Evolutionary conservation across 2,329 filamentous ascomycete species (phyloP).

Genomic region (Penicillium sp.): DNA sequence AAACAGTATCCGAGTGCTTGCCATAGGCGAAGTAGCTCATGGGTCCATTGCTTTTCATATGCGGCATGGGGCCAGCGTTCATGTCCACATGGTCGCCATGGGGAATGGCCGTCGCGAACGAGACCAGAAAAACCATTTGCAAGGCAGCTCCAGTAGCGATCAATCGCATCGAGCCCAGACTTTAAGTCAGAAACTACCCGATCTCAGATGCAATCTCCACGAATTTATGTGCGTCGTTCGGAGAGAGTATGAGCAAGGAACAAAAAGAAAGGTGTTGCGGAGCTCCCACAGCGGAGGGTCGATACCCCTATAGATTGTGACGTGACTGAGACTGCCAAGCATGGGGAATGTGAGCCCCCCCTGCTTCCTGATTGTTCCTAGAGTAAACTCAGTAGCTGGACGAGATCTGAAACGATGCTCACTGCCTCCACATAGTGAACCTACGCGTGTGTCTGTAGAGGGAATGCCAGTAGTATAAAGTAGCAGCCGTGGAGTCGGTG

Average conservation of each 20-base stretch:
- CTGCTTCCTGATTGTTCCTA: too few species aligned
- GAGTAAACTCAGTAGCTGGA: too few species aligned
- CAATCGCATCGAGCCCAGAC: neutral
- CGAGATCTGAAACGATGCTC: too few species aligned
- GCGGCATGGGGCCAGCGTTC: neutral
- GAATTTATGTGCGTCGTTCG: neutral
- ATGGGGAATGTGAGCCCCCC: too few species aligned
- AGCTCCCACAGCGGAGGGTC: neutral
- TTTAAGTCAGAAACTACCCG: neutral
- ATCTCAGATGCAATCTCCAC: neutral
- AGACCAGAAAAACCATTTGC: neutral
- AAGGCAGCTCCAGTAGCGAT: neutral
- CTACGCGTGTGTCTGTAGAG: too few species aligned
- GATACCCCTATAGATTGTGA: neutral
- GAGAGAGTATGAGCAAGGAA: neutral
- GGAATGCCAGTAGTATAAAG: too few species aligned
- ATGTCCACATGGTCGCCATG: neutral
- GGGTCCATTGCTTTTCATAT: slow-evolving; percentile 20
- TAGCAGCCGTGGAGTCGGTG: too few species aligned
- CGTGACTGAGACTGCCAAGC: too few species aligned
- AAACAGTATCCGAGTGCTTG: slow-evolving; percentile 52
- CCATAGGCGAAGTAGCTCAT: slow-evolving; percentile 47
- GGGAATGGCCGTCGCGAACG: neutral
- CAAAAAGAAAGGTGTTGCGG: neutral
- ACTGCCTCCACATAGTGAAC: too few species aligned